Evolutionary conservation across 164 flowering plant genomes (phyloP), one percentile per base, ranked within the genome.

Genomic region (Stephania japonica): DNA sequence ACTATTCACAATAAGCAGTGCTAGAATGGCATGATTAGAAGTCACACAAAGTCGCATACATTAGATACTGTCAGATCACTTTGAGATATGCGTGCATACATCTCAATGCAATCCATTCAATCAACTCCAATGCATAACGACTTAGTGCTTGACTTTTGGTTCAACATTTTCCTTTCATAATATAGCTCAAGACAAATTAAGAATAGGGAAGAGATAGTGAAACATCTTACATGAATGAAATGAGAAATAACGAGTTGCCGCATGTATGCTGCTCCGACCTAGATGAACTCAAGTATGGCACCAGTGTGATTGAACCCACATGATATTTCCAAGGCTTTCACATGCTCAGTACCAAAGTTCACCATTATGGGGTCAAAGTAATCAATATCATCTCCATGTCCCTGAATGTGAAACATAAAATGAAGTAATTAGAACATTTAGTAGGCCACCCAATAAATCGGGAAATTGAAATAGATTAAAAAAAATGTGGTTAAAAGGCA

Each of bases 271-370:
- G 19, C 24, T 41, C 25, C 69, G 19, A 18, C 27, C 78, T 80
- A 80, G 4, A 53, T 61, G 77, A 76, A 78, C 76, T 90, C 93
- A 4, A 95, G 77, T 73, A 95, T 81, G 70, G 93, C 98, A 64
- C 91, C 99, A 4, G 98, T 90, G 79, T 95, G 99, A 78, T 95
- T 95, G 83, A 93, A 93, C 49, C 99, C 99, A 65, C 98, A 95
- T 1, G 99, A 95, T 32, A 95, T 84, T 63, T 88, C 79, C 70
- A 90, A 42, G 42, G 90, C 97, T 78, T 79, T 91, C 56, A 88
- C 83, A 73, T 84, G 77, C 65, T 72, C 38, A 32, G 38, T 69
- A 42, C 86, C 92, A 38, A 90, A 78, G 27, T 82, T 76, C 19
- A 95, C 85, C 72, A 76, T 68, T 21, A 75, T 75, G 18, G 99